phyloP scores from a whole-genome alignment of 176 grass and related monocot species.

The Leersia perrieri region DNA sequence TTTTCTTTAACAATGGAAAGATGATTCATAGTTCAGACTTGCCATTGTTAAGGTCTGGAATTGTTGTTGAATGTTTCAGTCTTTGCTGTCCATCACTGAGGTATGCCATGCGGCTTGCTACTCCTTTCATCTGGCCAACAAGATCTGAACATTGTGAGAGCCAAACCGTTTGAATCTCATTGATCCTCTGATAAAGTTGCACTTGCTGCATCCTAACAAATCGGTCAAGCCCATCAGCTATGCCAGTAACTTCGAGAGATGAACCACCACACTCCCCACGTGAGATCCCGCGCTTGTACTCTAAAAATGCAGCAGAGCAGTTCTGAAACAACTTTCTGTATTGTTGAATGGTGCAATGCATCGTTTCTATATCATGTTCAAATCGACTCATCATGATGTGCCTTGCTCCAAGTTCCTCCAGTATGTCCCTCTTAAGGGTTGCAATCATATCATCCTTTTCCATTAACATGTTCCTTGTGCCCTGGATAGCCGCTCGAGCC shows the following conservation, averaged over 20 bases:
- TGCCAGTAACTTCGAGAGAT: neutral
- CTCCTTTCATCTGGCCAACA: neutral
- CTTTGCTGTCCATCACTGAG: slow-evolving; percentile 22
- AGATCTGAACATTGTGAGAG: neutral
- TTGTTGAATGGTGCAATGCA: neutral
- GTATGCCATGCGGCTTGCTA: neutral
- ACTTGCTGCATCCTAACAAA: neutral
- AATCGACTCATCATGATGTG: neutral
- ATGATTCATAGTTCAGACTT: slow-evolving; percentile 6
- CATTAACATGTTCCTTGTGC: neutral
- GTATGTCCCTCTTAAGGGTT: neutral
- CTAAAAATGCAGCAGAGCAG: neutral
- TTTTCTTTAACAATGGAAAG: neutral
- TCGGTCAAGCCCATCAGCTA: neutral
- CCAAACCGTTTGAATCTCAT: neutral
- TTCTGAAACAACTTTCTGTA: neutral
- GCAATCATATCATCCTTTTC: neutral
- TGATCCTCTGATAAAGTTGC: neutral
- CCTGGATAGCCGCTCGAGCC: neutral
- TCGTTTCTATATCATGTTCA: neutral
- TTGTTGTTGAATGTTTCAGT: slow-evolving; percentile 14
- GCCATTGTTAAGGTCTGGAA: slow-evolving; percentile 42
- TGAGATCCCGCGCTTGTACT: neutral
- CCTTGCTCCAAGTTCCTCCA: neutral
- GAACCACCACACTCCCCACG: slow-evolving; percentile 7